phyloP scores from a whole-genome alignment of 2,329 filamentous ascomycete genomes.

The Saccharata proteae region DNA sequence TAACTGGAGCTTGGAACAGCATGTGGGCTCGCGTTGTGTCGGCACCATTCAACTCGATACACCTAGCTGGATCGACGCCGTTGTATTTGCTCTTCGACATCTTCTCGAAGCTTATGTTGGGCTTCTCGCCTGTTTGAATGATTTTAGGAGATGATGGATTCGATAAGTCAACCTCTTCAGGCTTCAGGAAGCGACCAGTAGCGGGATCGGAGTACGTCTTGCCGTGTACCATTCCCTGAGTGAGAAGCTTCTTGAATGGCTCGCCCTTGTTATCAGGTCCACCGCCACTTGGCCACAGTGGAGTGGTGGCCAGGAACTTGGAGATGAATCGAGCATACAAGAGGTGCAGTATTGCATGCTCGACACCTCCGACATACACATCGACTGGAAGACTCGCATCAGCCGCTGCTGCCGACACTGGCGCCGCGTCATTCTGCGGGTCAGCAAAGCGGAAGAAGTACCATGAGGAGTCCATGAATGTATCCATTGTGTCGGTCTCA shows the following conservation, averaged over 20 bases:
- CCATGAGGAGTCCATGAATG: conserved; percentile 92
- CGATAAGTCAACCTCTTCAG: conserved; percentile 57
- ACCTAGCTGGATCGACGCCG: conserved; percentile 67
- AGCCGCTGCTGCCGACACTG: conserved; percentile 50
- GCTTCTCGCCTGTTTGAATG: conserved; percentile 44
- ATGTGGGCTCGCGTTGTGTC: conserved; percentile 79
- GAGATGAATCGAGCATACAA: conserved; percentile 85
- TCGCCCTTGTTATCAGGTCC: conserved; percentile 40
- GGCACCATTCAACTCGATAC: conserved; percentile 64
- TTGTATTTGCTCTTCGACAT: conserved; percentile 96
- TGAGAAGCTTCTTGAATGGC: conserved; percentile 71
- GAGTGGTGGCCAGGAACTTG: conserved; percentile 60
- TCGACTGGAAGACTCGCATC: conserved; percentile 59
- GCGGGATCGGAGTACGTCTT: conserved; percentile 66
- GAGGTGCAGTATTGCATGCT: conserved; percentile 82
- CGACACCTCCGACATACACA: conserved; percentile 78
- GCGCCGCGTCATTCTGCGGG: conserved; percentile 47
- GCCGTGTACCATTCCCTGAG: conserved; percentile 89
- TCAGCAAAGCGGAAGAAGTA: conserved; percentile 77
- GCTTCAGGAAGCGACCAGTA: conserved; percentile 64
- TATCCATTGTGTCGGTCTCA: conserved; percentile 93
- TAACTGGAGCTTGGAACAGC: conserved; percentile 76
- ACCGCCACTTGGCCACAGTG: conserved; percentile 29
- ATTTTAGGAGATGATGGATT: conserved; percentile 47
- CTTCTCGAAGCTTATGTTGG: conserved; percentile 65